Evolutionary conservation across 2,329 filamentous ascomycete genomes (phyloP).

Genomic region (Thielaviopsis musarum): DNA sequence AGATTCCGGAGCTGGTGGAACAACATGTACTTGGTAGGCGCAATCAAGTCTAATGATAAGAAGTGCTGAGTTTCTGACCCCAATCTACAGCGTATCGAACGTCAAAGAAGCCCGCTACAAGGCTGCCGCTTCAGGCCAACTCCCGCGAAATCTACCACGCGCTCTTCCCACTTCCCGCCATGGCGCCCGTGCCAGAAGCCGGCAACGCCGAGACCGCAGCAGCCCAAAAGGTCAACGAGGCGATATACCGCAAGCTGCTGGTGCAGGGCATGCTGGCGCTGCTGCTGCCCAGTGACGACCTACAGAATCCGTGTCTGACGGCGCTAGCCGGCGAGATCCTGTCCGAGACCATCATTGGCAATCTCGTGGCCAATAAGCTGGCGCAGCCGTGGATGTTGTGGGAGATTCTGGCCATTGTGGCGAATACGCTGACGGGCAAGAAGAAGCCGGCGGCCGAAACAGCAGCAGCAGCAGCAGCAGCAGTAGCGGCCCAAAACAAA

Average conservation of each 20-base stretch:
- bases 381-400: slow-evolving; percentile 82
- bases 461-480: slow-evolving; percentile 4
- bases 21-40: slow-evolving; percentile 58
- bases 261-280: slow-evolving; percentile 67
- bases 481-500: neutral
- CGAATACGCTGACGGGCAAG: slow-evolving; percentile 20
- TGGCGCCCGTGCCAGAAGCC: slow-evolving; percentile 56
- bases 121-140: slow-evolving; percentile 42
- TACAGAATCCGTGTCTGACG: slow-evolving; percentile 73
- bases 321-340: slow-evolving; percentile 75
- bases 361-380: slow-evolving; percentile 60
- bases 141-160: slow-evolving; percentile 65
- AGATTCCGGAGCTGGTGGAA: slow-evolving; percentile 68
- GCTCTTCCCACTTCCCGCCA: slow-evolving; percentile 61
- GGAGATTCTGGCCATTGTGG: slow-evolving; percentile 62
- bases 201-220: slow-evolving; percentile 30
- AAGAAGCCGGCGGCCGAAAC: slow-evolving; percentile 17
- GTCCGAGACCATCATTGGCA: slow-evolving; percentile 77
- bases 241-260: slow-evolving; percentile 72
- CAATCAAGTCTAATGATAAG: too few species aligned
- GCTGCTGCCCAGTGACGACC: slow-evolving; percentile 78
- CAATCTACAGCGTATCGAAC: slow-evolving; percentile 51
- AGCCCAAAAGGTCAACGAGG: slow-evolving; percentile 61
- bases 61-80: too few species aligned
- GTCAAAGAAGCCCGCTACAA: slow-evolving; percentile 40